Evolutionary conservation across 2,329 filamentous ascomycete species (phyloP).

Genomic region (Erysiphe pulchra): DNA sequence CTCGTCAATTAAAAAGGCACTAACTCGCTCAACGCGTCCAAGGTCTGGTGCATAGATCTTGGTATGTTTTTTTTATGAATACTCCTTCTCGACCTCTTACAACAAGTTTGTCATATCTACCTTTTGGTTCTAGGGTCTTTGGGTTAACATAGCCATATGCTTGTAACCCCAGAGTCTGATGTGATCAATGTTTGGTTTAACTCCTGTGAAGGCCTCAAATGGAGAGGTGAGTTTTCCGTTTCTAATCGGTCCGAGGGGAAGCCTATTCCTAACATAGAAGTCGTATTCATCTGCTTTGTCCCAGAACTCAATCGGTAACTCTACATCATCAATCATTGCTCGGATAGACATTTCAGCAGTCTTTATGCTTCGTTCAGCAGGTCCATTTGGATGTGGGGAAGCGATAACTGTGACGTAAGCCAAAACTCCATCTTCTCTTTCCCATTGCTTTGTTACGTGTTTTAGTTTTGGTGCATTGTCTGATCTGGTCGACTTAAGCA

Average conservation of each 20-base stretch:
- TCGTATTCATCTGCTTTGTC: background rate
- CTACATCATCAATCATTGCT: background rate
- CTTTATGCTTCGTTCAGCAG: background rate
- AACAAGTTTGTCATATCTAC: background rate
- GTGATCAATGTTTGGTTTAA: background rate
- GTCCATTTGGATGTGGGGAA: background rate
- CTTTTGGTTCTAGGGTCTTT: background rate
- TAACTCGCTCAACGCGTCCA: background rate
- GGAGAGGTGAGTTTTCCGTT: background rate
- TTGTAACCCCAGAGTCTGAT: background rate
- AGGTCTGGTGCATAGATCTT: background rate
- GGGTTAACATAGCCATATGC: background rate
- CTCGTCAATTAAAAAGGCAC: background rate
- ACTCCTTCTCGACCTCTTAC: background rate
- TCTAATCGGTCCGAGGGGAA: background rate
- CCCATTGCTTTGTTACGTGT: background rate
- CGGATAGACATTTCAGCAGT: background rate
- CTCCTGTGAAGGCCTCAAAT: background rate
- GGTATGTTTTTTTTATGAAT: background rate
- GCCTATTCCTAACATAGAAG: background rate
- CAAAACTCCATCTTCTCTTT: background rate
- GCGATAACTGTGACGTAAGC: background rate
- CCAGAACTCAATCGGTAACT: background rate
- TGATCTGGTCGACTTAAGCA: background rate
- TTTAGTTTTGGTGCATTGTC: background rate